Conservation (phyloP, 257 asterid genomes). For the Thymus quinquecostatus region DNA sequence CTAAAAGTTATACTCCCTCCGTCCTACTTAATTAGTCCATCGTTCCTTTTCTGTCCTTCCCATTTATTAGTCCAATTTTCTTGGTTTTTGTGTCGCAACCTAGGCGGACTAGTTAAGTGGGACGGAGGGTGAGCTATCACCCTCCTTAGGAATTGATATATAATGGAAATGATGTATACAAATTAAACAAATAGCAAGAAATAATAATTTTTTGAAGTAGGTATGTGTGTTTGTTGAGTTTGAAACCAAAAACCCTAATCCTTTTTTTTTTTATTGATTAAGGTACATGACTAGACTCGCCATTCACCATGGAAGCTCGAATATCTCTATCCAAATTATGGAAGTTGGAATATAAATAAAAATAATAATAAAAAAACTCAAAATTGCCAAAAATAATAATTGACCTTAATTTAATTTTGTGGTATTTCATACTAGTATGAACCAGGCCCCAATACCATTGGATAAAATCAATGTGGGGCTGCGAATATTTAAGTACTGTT, state of each 20-base stretch:
- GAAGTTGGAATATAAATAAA: not conserved
- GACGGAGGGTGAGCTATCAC: not conserved
- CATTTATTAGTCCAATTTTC: no score
- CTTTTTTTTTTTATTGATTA: not conserved
- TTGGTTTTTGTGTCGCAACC: no score
- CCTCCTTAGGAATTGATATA: not conserved
- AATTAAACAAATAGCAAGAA: not conserved
- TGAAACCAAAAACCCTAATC: no score
- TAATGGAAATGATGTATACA: not conserved
- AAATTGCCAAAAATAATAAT: not conserved
- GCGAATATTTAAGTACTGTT: not conserved
- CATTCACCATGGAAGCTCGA: not conserved
- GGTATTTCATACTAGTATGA: not conserved
- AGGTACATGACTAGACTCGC: not conserved
- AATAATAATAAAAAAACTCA: no score
- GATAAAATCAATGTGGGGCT: not conserved
- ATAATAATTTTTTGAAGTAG: not conserved
- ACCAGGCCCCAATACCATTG: not conserved
- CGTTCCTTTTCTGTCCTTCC: no score
- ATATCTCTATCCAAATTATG: slow-evolving; percentile 5
- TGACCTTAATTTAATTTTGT: not conserved
- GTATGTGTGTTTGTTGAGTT: not conserved
- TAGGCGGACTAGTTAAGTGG: no score
- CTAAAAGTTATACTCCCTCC: not conserved
- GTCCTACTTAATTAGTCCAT: no score